Percentiles rank a stretch among this genome's conserved stretches.
These are phyloP conservation scores for Thraustochytrium sp. DNA, from an alignment of 352 stramenopile species.

Conservation along the genomic window DNA sequence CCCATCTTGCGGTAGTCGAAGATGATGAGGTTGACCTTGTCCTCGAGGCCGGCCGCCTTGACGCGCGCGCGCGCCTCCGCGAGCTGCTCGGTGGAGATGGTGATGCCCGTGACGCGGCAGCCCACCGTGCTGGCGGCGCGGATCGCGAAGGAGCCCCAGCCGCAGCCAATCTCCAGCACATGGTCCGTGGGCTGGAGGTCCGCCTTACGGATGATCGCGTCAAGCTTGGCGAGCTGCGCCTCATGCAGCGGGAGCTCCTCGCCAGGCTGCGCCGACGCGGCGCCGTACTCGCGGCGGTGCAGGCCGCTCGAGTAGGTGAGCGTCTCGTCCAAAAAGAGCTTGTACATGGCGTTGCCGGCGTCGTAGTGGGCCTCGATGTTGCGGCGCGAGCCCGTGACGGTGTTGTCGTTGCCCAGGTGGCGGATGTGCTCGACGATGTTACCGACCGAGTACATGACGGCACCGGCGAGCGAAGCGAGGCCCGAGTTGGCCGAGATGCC, in stretches of 20 bases:
- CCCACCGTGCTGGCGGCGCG: conserved; percentile 76
- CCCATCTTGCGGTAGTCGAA: conserved; percentile 77
- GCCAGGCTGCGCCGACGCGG: background rate
- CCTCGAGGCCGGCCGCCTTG: conserved; percentile 64
- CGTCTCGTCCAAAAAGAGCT: conserved; percentile 49
- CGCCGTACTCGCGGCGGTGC: conserved; percentile 4
- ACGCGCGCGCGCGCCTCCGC: conserved; percentile 72
- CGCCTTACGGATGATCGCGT: conserved; percentile 74
- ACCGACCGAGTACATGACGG: conserved; percentile 26
- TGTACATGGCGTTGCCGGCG: conserved; percentile 49
- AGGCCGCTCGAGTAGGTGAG: conserved; percentile 48
- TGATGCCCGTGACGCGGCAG: conserved; percentile 76
- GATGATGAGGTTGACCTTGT: conserved; percentile 73
- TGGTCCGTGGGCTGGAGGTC: conserved; percentile 71
- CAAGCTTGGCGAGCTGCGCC: conserved; percentile 73
- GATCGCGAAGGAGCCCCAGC: conserved; percentile 75
- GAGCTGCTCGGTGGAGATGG: conserved; percentile 78
- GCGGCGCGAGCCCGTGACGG: conserved; percentile 40
- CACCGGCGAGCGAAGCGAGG: background rate
- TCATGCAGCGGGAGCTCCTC: conserved; percentile 60
- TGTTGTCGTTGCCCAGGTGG: conserved; percentile 46
- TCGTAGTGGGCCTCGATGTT: conserved; percentile 51
- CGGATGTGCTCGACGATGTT: conserved; percentile 17
- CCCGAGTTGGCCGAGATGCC: conserved; percentile 22
- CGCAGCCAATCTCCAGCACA: conserved; percentile 77